Evolutionary conservation across 768 basidiomycete species (phyloP).

Genomic region (Pholiota microspora): DNA sequence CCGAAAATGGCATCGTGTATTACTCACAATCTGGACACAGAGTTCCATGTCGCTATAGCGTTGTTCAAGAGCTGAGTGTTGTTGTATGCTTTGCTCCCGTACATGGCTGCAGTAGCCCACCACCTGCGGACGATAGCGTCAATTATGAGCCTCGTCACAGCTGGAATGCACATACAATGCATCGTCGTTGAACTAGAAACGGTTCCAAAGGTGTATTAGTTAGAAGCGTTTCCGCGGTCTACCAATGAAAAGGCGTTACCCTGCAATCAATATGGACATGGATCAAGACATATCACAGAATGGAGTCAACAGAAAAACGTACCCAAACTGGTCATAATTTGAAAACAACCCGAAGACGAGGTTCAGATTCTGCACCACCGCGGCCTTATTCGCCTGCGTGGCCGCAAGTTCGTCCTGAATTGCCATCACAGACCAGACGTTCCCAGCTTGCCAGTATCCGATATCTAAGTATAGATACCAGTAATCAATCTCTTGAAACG

Average conservation of each 20-base stretch:
- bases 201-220: not conserved
- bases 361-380: constrained; percentile 39
- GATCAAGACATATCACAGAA: not conserved
- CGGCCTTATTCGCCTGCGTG: constrained; percentile 34
- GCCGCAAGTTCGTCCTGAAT: constrained; percentile 41
- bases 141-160: not conserved
- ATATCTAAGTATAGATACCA: constrained; percentile 30
- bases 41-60: constrained; percentile 47
- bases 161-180: constrained; percentile 31
- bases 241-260: not conserved
- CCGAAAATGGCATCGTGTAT: not conserved
- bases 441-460: constrained; percentile 53
- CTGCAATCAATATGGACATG: constrained; percentile 17
- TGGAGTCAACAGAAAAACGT: constrained; percentile 11
- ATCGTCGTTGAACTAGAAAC: constrained; percentile 43
- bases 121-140: constrained; percentile 26
- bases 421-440: constrained; percentile 49
- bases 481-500: not conserved
- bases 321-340: constrained; percentile 45
- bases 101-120: constrained; percentile 54
- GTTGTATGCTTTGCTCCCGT: constrained; percentile 47
- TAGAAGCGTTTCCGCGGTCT: not conserved
- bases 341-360: constrained; percentile 35
- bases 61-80: constrained; percentile 39
- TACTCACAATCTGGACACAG: constrained; percentile 44